A percentile compares a stretch with the other conserved stretches of the same genome.
Evolutionary conservation across 140 eudicot species (phyloP).

Genomic region (Oenanthe javanica): DNA sequence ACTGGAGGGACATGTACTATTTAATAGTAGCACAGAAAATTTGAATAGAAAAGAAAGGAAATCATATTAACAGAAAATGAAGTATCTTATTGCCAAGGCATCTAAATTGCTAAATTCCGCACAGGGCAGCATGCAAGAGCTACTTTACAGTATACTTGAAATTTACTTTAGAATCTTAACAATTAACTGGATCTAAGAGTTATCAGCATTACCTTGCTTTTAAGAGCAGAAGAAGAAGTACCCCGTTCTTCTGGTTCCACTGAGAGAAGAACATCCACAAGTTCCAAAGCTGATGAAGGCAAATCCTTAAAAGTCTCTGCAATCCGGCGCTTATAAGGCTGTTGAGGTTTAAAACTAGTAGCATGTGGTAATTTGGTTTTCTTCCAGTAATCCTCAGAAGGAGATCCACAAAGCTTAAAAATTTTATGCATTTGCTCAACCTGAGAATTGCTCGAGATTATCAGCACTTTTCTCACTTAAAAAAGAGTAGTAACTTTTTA

Average conservation of each 20-base stretch:
- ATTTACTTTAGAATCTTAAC: background rate
- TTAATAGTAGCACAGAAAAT: background rate
- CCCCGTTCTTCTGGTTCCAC: slow-evolving; percentile 72
- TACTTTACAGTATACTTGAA: background rate
- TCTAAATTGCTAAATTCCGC: background rate
- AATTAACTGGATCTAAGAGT: background rate
- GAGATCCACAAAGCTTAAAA: slow-evolving; percentile 95
- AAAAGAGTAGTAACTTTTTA: background rate
- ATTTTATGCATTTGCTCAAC: slow-evolving; percentile 97
- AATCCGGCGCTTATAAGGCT: slow-evolving; percentile 51
- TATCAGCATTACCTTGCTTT: slow-evolving; percentile 46
- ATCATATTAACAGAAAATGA: background rate
- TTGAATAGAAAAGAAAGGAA: background rate
- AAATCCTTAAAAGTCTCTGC: slow-evolving; percentile 59
- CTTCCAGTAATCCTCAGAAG: slow-evolving; percentile 78
- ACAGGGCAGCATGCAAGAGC: background rate
- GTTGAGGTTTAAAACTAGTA: slow-evolving; percentile 74
- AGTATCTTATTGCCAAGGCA: background rate
- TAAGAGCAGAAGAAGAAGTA: slow-evolving; percentile 65
- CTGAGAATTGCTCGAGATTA: slow-evolving; percentile 28
- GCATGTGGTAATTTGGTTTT: slow-evolving; percentile 61
- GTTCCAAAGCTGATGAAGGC: slow-evolving; percentile 67
- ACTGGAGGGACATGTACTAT: background rate
- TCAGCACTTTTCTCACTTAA: background rate
- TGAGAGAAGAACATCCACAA: slow-evolving; percentile 65